Evolutionary conservation across 2,329 filamentous ascomycete genomes (phyloP).

Genomic region (Hymenoscyphus infarciens): DNA sequence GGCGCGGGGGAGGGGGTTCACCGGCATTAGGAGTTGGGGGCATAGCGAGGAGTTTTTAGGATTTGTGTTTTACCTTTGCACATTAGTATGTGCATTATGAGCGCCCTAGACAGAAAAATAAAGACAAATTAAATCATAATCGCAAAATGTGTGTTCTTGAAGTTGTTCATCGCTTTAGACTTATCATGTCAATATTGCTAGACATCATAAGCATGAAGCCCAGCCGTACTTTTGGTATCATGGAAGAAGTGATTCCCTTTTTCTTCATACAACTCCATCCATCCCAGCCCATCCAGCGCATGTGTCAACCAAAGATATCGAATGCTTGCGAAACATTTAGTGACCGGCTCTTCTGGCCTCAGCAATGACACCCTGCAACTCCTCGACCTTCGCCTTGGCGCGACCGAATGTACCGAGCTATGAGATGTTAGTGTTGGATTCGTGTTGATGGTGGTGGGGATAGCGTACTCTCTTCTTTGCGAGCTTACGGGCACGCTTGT

Average conservation of each 20-base stretch:
- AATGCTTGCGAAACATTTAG: conserved; percentile 44
- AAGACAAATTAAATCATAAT: conserved; percentile 5
- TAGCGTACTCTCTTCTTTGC: conserved; percentile 93
- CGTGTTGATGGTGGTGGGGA: neutral
- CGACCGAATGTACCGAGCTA: conserved; percentile 97
- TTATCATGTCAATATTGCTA: conserved; percentile 19
- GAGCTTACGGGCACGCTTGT: conserved; percentile 98
- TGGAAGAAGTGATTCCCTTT: conserved; percentile 11
- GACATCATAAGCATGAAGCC: conserved; percentile 17
- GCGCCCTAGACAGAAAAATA: neutral
- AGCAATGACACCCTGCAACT: conserved; percentile 96
- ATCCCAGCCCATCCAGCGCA: conserved; percentile 16
- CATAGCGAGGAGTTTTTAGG: conserved; percentile 31
- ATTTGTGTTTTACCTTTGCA: neutral
- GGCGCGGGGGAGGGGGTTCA: neutral
- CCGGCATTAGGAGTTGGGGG: conserved; percentile 13
- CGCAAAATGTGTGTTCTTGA: conserved; percentile 15
- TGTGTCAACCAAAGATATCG: neutral
- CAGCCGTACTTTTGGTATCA: conserved; percentile 10
- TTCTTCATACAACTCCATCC: conserved; percentile 29
- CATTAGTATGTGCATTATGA: conserved; percentile 3
- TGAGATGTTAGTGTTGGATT: conserved; percentile 1
- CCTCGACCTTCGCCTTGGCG: conserved; percentile 99
- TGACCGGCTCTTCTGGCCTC: conserved; percentile 81
- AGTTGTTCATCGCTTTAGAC: conserved; percentile 25